Percentiles rank a stretch among this genome's conserved stretches.
Evolutionary conservation across 73 alveolate genomes (phyloP).

Genomic region (Tetrahymena malaccensis): DNA sequence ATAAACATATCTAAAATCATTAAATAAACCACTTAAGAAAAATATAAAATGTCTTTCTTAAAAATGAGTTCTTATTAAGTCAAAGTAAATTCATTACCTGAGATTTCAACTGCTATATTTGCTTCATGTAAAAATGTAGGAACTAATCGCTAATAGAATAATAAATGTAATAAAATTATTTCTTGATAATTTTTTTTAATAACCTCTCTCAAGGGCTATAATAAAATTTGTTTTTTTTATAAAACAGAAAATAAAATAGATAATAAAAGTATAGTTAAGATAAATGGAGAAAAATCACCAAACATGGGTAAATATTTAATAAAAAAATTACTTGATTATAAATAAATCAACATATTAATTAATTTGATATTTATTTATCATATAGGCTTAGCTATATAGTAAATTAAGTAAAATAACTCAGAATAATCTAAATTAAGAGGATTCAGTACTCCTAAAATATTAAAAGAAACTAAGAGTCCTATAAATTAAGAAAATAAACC

Average conservation of each 20-base stretch:
- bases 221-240: too few species aligned
- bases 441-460: not conserved
- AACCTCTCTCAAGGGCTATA: too few species aligned
- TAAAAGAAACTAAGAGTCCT: not conserved
- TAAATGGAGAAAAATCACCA: not conserved
- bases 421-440: not conserved
- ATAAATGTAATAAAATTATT: not conserved
- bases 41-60: not conserved
- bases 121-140: not conserved
- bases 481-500: not conserved
- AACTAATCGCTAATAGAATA: not conserved
- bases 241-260: not conserved
- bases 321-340: too few species aligned
- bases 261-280: too few species aligned
- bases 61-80: not conserved
- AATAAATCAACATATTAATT: too few species aligned
- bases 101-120: not conserved
- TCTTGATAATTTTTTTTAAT: too few species aligned
- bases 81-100: not conserved
- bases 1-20: not conserved
- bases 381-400: not conserved
- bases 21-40: not conserved
- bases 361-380: too few species aligned
- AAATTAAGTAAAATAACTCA: not conserved
- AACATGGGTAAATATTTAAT: not conserved